Conservation (phyloP, 441 rosid species). For the Pelargonium australe region DNA sequence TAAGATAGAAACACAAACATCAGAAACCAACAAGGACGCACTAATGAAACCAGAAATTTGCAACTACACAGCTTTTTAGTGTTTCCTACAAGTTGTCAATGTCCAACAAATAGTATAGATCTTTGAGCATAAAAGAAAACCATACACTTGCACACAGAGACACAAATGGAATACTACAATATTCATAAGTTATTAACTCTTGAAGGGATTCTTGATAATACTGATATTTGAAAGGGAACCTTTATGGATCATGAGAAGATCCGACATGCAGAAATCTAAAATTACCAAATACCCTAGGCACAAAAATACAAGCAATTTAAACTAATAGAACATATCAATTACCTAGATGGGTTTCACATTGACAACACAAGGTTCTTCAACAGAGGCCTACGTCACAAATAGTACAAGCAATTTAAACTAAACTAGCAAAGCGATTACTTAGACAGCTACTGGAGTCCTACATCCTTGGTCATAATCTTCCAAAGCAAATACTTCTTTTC, state of each 20-base stretch:
- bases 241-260: neutral
- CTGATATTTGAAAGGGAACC: neutral
- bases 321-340: neutral
- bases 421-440: neutral
- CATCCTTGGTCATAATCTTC: neutral
- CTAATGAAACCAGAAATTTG: neutral
- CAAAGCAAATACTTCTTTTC: neutral
- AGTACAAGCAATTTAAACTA: neutral
- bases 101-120: neutral
- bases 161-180: too few relatives aligned
- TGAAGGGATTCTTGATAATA: too few relatives aligned
- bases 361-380: neutral
- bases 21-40: constrained; percentile 8
- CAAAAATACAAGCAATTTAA: neutral
- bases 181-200: too few relatives aligned
- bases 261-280: neutral
- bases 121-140: too few relatives aligned
- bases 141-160: too few relatives aligned
- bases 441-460: neutral
- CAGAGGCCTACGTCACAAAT: neutral
- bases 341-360: neutral
- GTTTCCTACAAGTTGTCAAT: neutral
- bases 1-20: constrained; percentile 19
- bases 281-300: neutral
- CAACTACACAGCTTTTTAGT: neutral